Evolutionary conservation across 2,329 filamentous ascomycete species (phyloP), one percentile per base, ranked within the genome.

Genomic region (Fusarium austroafricanum): DNA sequence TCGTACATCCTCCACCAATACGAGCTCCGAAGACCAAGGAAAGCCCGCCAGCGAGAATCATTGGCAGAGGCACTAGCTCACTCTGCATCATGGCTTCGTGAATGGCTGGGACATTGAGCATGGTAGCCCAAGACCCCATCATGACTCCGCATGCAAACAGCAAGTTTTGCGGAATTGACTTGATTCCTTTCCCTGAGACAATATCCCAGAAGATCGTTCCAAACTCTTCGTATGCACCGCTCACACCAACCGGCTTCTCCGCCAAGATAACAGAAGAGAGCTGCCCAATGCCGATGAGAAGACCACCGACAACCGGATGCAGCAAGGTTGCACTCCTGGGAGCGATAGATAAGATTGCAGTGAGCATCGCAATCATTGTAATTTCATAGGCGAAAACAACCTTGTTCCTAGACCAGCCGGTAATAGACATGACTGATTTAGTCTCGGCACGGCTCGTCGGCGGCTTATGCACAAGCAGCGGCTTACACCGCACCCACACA

Each of bases 1-100:
- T 63, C 4, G 60, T 63, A 11, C 60, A 63, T 20, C 60, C 60
- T 7, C 60, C 60, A 23, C 58, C 60, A 10, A 26, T 58, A 11
- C 60, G 60, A 15, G 60, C 60, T 0, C 60, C 60, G 4, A 63
- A 63, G 0, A 20, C 21, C 0, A 63, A 14, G 5, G 47, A 18
- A 5, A 49, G 4, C n/a, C 59, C 60, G 6, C 60, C 60, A 0
- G 15, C 15, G 2, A 63, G 2, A 3, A 63, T 14, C 8, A 21
- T 44, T 2, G 21, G 21, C 3, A 63, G 11, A 4, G 60, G 49
- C 5, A 37, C 43, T 6, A 39, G 44, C 9, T 31, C 51, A 5
- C 51, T 63, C 4, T 26, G 23, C 10, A 29, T 10, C 59, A 63
- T 43, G 6, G 20, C 51, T 0, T 64, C 60, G 9, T 37, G 37